Evolutionary conservation across 495 filamentous ascomycete genomes (phyloP), one percentile per base, ranked within the genome.

Genomic region (Bathelium albidoporum): DNA sequence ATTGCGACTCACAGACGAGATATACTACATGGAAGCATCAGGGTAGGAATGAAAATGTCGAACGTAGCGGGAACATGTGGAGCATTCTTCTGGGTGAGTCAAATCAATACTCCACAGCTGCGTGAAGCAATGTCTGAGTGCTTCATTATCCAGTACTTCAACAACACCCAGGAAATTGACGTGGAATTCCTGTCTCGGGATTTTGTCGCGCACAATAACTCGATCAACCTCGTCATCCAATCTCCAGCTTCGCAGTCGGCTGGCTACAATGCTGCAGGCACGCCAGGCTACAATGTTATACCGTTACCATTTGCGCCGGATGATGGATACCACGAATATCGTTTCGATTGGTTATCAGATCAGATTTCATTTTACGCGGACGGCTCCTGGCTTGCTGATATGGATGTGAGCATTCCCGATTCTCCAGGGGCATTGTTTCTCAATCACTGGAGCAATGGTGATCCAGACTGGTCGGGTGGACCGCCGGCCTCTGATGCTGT

Each of bases 161-260:
- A 90, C 70, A 83, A 91, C 71, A 86, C 85, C 2, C 86, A 89
- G 71, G 88, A 91, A 66, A 89, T 90, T 64, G 88, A 91, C 71
- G 83, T 91, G 72, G 88, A 91, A 64, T 85, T 88, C 70, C 79
- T 91, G 18, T 85, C 85, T 28, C 71, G 75, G 5, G 78, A 89
- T 59, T 85, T 85, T 61, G 16, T 20, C 14, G 11, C 26, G n/a
- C 58, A 58, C 18, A 58, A 60, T 65, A 76, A 82, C 63, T 85
- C 83, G 0, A 75, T 92, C 32, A 89, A 91, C 69, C 81, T 91
- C 2, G 87, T 91, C 1, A 72, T 90, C 22, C 87, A 91, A 71
- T 85, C 87, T 0, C 72, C 79, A 18, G 74, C 79, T 41, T 82
- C 85, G 0, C 77, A 76, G 4, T 44, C 72, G 18, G 69, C 75